These are phyloP conservation scores for Quercus dentata DNA, from an alignment of 306 rosid genomes.

Conservation along the genomic window DNA sequence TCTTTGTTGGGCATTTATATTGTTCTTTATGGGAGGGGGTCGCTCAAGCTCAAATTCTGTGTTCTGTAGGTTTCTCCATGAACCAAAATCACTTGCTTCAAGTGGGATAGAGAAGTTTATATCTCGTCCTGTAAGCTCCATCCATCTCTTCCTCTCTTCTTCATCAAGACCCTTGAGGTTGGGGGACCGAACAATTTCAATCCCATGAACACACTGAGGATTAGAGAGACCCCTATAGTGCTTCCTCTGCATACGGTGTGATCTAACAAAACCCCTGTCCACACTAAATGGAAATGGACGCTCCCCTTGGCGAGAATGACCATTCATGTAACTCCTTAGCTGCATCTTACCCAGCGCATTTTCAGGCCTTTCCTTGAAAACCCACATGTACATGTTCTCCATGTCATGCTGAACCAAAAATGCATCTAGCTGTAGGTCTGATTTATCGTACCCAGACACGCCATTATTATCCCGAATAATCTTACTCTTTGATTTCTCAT, in stretches of 20 bases:
- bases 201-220: constrained; percentile 63
- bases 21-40: constrained; percentile 35
- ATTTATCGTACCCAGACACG: constrained; percentile 44
- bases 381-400: constrained; percentile 77
- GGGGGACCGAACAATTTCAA: constrained; percentile 55
- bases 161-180: constrained; percentile 46
- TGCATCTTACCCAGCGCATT: constrained; percentile 68
- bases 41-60: constrained; percentile 53
- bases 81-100: constrained; percentile 62
- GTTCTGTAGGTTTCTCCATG: constrained; percentile 56
- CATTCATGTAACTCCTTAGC: constrained; percentile 66
- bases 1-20: constrained; percentile 33
- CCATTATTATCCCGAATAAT: constrained; percentile 40
- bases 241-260: constrained; percentile 68
- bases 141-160: constrained; percentile 56
- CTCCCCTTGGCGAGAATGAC: constrained; percentile 69
- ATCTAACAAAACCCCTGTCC: constrained; percentile 59
- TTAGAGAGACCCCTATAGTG: constrained; percentile 67
- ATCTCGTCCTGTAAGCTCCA: constrained; percentile 65
- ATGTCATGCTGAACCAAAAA: constrained; percentile 67
- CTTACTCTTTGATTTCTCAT: constrained; percentile 49
- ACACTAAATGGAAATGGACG: constrained; percentile 57
- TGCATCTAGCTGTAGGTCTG: constrained; percentile 61
- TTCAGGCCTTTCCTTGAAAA: constrained; percentile 66
- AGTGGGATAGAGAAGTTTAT: constrained; percentile 46